Evolutionary conservation across 371 early-diverging fungal species (phyloP), one percentile per base, ranked within the genome.

Genomic region (Mortierella sp.): DNA sequence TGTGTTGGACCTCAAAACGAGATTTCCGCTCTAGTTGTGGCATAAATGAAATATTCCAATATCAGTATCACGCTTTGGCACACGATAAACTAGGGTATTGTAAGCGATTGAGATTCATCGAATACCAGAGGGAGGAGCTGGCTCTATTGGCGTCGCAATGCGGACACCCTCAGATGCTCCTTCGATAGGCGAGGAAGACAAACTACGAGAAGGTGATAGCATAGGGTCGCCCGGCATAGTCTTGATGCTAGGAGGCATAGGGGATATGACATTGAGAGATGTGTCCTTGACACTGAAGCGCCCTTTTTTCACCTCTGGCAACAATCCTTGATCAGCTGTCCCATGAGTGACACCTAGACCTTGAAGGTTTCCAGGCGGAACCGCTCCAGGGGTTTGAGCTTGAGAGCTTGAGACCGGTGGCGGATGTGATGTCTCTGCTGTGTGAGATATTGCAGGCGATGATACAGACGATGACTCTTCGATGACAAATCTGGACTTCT

Each of bases 401-500:
- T 59, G 73, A 0, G 70, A 53, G 29, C 43, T 43, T 2, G 57
- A 49, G 8, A 37, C 34, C 10, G 28, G 62, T 4, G 74, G 60
- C 22, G 73, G 32, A 28, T 12, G 49, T 19, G 34, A 17, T 19
- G 32, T 22, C 4, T 78, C 79, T n/a, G 62, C 13, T 26, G 56
- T 34, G 19, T 51, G 56, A 15, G 55, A 64, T 15, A 60, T 54
- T 22, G 55, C 45, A 8, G 70, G 74, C 1, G 79, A 70, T 17
- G 66, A 63, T 6, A 42, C 43, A 4, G 64, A 26, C 22, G 59
- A 51, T 15, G 63, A 26, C 40, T 89, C 88, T 63, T 86, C 86
- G 47, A 89, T 83, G 7, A 90, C 87, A 82, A 90, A 90, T 22
- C 89, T 77, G 22, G 89, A 90, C 61, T 86, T 88, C 26, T 61